A percentile compares a stretch with the other conserved stretches of the same genome.
phyloP scores from a whole-genome alignment of 768 basidiomycete genomes.

The Tylopilus vinaceipallidus region DNA sequence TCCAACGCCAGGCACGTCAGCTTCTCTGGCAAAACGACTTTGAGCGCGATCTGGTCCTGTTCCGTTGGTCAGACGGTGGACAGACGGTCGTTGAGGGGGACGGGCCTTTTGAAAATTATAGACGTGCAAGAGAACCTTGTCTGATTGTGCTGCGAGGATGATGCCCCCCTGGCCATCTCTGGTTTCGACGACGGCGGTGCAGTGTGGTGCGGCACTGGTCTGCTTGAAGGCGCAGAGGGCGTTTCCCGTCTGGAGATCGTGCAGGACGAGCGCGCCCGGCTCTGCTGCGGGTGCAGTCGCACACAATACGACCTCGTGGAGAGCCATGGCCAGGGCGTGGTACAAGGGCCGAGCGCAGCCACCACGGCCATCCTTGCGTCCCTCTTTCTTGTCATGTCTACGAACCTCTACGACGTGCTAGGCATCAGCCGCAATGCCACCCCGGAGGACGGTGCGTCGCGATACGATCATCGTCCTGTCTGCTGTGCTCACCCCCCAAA shows the following conservation, averaged over 20 bases:
- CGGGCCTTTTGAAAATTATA: constrained; percentile 92
- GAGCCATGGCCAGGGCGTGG: constrained; percentile 37
- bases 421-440: constrained; percentile 53
- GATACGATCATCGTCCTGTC: neutral
- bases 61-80: neutral
- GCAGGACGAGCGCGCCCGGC: constrained; percentile 66
- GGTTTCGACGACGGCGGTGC: constrained; percentile 67
- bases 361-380: constrained; percentile 5
- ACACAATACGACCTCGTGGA: constrained; percentile 70
- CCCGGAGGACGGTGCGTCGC: constrained; percentile 58
- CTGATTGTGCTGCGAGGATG: constrained; percentile 80
- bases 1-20: constrained; percentile 79
- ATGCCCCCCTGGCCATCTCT: constrained; percentile 76
- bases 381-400: constrained; percentile 39
- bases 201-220: constrained; percentile 61
- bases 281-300: constrained; percentile 52
- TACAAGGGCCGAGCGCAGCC: constrained; percentile 16
- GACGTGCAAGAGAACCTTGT: constrained; percentile 85
- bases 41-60: constrained; percentile 87
- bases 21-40: constrained; percentile 89
- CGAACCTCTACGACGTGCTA: constrained; percentile 64
- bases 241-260: constrained; percentile 79
- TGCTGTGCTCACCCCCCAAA: constrained; percentile 4
- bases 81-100: neutral
- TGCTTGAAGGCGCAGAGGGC: constrained; percentile 88